Conservation (phyloP, 768 basidiomycete species). For the Suillus americanus region DNA sequence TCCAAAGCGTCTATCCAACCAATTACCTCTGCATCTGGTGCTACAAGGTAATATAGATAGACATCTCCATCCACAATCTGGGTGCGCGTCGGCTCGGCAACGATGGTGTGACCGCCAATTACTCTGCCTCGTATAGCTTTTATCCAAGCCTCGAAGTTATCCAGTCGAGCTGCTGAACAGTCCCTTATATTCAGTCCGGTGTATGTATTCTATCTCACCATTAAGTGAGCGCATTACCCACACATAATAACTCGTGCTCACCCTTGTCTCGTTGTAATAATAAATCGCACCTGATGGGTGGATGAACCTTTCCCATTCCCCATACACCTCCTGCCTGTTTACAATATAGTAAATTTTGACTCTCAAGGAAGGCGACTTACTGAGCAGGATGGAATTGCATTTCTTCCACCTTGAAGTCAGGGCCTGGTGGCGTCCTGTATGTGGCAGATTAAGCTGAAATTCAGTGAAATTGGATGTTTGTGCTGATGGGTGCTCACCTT, state of each 20-base stretch:
- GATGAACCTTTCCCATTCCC: background rate
- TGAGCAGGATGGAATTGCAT: background rate
- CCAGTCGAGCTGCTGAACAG: background rate
- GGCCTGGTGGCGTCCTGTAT: background rate
- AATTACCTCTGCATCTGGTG: background rate
- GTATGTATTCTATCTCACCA: background rate
- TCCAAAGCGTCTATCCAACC: background rate
- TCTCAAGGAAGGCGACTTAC: background rate
- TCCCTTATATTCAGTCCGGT: background rate
- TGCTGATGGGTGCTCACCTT: background rate
- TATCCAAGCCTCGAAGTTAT: background rate
- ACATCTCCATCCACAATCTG: background rate
- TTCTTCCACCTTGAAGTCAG: background rate
- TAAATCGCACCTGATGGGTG: background rate
- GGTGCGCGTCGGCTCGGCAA: background rate
- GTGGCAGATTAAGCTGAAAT: background rate
- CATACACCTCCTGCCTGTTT: background rate
- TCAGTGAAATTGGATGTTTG: rapidly evolving
- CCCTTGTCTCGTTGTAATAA: background rate
- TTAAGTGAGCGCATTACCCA: background rate
- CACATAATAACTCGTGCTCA: background rate
- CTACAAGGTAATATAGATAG: background rate
- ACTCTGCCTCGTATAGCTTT: background rate
- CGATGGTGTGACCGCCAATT: background rate
- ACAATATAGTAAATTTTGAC: background rate